Conservation (phyloP, 176 grass and related monocot genomes). For the Saccharum officinarum region DNA sequence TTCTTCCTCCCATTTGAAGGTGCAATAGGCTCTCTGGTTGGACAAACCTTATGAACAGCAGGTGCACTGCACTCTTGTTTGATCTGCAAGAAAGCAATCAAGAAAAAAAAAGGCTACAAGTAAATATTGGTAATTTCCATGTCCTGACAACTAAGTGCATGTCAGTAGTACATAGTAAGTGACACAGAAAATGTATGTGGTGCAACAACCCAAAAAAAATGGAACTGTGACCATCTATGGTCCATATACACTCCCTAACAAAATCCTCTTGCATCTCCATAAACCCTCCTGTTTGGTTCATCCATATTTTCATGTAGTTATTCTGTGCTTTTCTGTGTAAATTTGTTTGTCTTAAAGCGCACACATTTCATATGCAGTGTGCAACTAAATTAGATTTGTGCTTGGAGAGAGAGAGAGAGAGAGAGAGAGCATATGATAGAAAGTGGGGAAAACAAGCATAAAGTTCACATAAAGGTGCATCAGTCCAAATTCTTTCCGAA, state of each 20-base stretch:
- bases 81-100: slow-evolving; percentile 50
- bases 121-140: slow-evolving; percentile 13
- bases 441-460: not conserved
- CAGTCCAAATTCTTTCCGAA: not conserved
- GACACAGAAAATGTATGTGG: slow-evolving; percentile 8
- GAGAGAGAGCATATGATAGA: slow-evolving; percentile 1
- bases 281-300: not conserved
- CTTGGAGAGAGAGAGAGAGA: not conserved
- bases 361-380: not conserved
- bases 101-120: slow-evolving; percentile 10
- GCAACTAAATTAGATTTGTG: not conserved
- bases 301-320: not conserved
- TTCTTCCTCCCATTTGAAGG: slow-evolving; percentile 62
- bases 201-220: not conserved
- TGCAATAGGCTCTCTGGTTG: slow-evolving; percentile 41
- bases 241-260: not conserved
- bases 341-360: not conserved
- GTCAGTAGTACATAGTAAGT: not conserved
- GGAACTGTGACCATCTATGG: not conserved
- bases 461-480: not conserved
- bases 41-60: slow-evolving; percentile 36
- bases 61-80: slow-evolving; percentile 34
- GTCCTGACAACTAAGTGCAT: slow-evolving; percentile 10
- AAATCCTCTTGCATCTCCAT: not conserved
- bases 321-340: not conserved